Evolutionary conservation across 2,329 filamentous ascomycete species (phyloP), one percentile per base, ranked within the genome.

Genomic region (Corniculantispora saksenae): DNA sequence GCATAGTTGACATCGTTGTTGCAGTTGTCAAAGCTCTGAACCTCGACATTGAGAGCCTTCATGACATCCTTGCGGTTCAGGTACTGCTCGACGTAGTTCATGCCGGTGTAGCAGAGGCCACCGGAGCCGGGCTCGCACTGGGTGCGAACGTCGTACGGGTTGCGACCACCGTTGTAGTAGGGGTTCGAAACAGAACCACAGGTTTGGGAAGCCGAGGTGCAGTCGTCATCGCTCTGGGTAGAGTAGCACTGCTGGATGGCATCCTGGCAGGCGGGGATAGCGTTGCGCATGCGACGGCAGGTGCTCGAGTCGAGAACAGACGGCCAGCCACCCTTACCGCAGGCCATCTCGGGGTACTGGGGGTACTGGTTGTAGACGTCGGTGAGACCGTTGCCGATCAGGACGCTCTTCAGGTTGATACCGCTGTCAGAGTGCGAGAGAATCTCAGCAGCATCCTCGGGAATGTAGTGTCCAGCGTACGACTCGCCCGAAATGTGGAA

Each of bases 1-100:
- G 97, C 97, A 74, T 93, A 89, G 88, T 98, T 98, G 82, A 99
- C 95, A 79, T 97, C 92, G 73, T 95, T 93, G 86, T 99, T 98
- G 89, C 95, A 99, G 78, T 91, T 95, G 75, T 97, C 92, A 78
- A 97, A 99, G 76, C 84, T 87, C 70, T 87, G 84, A 64, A 98
- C 93, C 81, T 99, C 95, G 59, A 89, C 94, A 69, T 95, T 95
- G 38, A 99, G 86, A 48, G 94, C 93, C 74, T 94, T 86, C 83
- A 91, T 91, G 69, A 98, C 94, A 13, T 92, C 84, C 63, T 85
- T 77, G 79, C 91, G 86, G 87, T 97, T 97, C 70, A 99, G 85
- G 82, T 92, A 99, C 58, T 91, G 83, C 76, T 88, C 87, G 74
- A 98, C 95, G 83, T 89, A 97, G 70, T 91, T 91, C 65, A 98